These are phyloP conservation scores for Acanthamoeba sp. DNA, from an alignment of 208 protist genomes.

Conservation along the genomic window DNA sequence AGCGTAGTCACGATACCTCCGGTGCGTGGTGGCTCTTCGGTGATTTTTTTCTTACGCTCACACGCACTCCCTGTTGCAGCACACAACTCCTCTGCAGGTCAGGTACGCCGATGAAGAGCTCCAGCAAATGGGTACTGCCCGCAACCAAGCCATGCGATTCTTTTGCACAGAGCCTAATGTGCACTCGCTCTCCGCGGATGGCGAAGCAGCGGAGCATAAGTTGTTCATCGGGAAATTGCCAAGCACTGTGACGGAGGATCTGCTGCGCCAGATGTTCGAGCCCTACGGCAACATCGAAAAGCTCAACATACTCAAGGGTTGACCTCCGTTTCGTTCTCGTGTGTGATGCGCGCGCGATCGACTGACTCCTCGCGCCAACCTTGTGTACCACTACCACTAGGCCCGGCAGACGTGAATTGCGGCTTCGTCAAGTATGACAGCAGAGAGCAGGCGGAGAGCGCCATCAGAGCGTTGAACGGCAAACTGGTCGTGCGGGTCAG, in stretches of 20 bases:
- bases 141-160: background rate
- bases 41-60: no score
- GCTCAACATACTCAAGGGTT: slow-evolving; percentile 77
- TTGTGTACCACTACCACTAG: background rate
- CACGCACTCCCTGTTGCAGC: no score
- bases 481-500: slow-evolving; percentile 53
- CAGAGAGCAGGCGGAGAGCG: slow-evolving; percentile 75
- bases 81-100: slow-evolving; percentile 8
- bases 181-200: background rate
- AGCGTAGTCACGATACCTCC: slow-evolving; percentile 75
- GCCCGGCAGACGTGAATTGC: slow-evolving; percentile 83
- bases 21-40: slow-evolving; percentile 27
- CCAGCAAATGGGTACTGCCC: slow-evolving; percentile 21
- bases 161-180: background rate
- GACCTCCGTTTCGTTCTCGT: no score
- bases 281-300: slow-evolving; percentile 83
- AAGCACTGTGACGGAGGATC: slow-evolving; percentile 74
- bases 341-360: no score
- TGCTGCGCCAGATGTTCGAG: slow-evolving; percentile 81
- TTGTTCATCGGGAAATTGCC: slow-evolving; percentile 88
- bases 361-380: background rate
- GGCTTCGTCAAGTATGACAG: slow-evolving; percentile 86
- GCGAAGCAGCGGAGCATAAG: slow-evolving; percentile 81
- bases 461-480: slow-evolving; percentile 82
- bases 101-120: slow-evolving; percentile 27